Evolutionary conservation across 2,329 filamentous ascomycete genomes (phyloP), one percentile per base, ranked within the genome.

Genomic region (Malbranchea zuffiana): DNA sequence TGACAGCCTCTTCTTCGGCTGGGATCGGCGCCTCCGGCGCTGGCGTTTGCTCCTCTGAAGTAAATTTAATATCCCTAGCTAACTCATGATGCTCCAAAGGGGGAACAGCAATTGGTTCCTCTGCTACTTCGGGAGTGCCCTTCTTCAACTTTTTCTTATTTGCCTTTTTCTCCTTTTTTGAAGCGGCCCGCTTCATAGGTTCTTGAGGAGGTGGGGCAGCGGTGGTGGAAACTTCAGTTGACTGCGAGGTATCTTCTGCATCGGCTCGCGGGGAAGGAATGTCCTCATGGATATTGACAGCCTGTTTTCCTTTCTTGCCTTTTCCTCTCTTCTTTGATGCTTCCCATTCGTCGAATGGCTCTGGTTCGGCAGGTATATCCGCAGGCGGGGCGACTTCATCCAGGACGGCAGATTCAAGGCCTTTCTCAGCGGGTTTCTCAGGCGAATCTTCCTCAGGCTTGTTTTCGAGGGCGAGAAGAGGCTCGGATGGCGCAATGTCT

Each of bases 101-200:
- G n/a, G n/a, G n/a, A n/a, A n/a, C n/a, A n/a, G n/a, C 8, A 26
- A 19, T 31, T 4, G 28, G 5, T 20, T 27, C 27, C 13, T 17
- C 28, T 19, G 21, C 6, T 2, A 13, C 6, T 11, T 16, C 32
- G 15, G 21, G 5, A 13, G 21, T 33, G 12, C 17, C 31, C 16
- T 31, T 31, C 29, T 43, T 38, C 13, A 21, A 32, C 18, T 45
- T 44, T 26, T 32, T 38, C 10, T 35, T 42, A 18, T 39, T 44
- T 11, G 34, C 30, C 23, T 24, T 10, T n/a, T 40, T 31, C 15
- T 38, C 30, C 11, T 40, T 33, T 26, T 35, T 36, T 10, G 29
- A 29, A 19, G n/a, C 3, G n/a, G 20, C 10, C 8, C n/a, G 2
- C 6, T n/a, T 32, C 21, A 6, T 32, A 23, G 15, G 6, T n/a